Base-by-base conservation (phyloP, 2,329 filamentous ascomycete genomes). In the Venturia asperata region DNA sequence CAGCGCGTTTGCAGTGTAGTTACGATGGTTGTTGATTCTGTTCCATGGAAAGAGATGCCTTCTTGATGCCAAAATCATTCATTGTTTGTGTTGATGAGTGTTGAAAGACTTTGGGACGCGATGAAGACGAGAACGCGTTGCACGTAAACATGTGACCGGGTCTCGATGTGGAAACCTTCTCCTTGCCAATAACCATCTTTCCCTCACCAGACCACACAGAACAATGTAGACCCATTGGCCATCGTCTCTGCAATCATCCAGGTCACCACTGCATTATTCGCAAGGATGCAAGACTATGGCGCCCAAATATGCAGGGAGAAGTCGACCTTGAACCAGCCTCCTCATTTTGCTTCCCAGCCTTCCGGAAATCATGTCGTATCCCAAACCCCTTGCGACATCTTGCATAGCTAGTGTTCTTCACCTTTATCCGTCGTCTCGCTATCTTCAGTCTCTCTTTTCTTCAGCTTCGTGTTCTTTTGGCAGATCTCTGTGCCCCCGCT, bases 301-400 rank as follows among this genome's bases (percentile, higher is more conserved):
- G n/a, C 15, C 27, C 52, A 58, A 37, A 15, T 41, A 41, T 41
- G 39, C 39, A 41, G 39, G 39, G 39, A 41, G 27, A 37, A 17
- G 52, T 56, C 27, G 52, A 56, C 27, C 15, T 56, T 9, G 37
- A 27, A n/a, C 52, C 52, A 58, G 30, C 52, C 52, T 58, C 52
- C 21, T 52, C 47, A 52, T 52, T 27, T 21, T 52, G 47, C 21
- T 15, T 58, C 52, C 52, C 52, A 58, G 52, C 52, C 52, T 58
- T 58, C 52, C 52, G 27, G 19, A 15, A 56, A 56, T 56, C 19
- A 56, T 58, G 30, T 9, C 52, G 52, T 58, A 27, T 27, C 21
- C 10, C 47, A 58, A 34, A 58, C 27, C 15, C 27, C 52, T 21
- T 34, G 21, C 24, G 4, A 30, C 49, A 34, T 56, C 24, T 37